Percentiles rank a stretch among this genome's conserved stretches.
Evolutionary conservation across 2,329 filamentous ascomycete species (phyloP).

Genomic region (Fusarium brachygibbosum): DNA sequence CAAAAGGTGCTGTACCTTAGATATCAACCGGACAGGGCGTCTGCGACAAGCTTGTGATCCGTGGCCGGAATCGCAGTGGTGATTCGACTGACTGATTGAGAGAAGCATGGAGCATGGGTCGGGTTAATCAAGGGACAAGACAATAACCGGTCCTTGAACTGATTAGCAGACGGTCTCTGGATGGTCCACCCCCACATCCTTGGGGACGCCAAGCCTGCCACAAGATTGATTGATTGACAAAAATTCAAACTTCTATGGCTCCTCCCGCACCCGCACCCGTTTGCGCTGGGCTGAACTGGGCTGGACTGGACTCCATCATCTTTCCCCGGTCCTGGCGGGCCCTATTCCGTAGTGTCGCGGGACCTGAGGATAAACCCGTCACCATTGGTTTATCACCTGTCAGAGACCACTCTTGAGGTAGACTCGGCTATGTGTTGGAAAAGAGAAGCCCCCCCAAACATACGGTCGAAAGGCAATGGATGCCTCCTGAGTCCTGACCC

Average conservation of each 20-base stretch:
- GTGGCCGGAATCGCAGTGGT: conserved; percentile 39
- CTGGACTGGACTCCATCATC: not conserved
- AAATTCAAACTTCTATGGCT: conserved; percentile 31
- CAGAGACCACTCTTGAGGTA: conserved; percentile 2
- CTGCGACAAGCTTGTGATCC: conserved; percentile 34
- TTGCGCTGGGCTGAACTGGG: too few relatives aligned
- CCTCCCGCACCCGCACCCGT: conserved; percentile 32
- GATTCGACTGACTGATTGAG: conserved; percentile 45
- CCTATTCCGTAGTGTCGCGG: conserved; percentile 39
- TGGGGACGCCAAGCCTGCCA: conserved; percentile 33
- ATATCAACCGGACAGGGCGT: conserved; percentile 28
- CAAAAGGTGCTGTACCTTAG: conserved; percentile 23
- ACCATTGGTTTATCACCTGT: conserved; percentile 28
- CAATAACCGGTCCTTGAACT: conserved; percentile 18
- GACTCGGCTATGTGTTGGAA: too few relatives aligned
- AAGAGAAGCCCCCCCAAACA: not conserved
- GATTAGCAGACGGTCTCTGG: conserved; percentile 44
- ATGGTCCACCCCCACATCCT: conserved; percentile 44
- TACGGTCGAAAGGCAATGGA: conserved; percentile 4
- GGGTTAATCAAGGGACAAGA: not conserved
- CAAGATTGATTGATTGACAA: conserved; percentile 25
- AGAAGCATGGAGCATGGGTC: conserved; percentile 8
- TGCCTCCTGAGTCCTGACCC: conserved; percentile 2
- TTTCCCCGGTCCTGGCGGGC: conserved; percentile 37
- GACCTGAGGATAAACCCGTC: conserved; percentile 35